Percentiles rank a stretch among this genome's conserved stretches.
These are phyloP conservation scores for Yamadazyma paraphyllophila DNA, from an alignment of 805 yeast species.

Conservation along the genomic window DNA sequence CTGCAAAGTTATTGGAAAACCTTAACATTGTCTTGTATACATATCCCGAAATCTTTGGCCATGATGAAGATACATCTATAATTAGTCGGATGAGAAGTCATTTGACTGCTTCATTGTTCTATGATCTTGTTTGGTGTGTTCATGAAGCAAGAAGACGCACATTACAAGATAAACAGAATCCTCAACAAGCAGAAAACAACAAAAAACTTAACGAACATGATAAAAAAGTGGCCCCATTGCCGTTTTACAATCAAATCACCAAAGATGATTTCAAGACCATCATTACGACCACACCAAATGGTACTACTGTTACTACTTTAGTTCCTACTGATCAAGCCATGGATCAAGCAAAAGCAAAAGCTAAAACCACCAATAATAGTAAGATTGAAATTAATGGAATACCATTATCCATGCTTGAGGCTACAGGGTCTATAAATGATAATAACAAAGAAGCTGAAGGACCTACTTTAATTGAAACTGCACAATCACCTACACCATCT, in stretches of 20 bases:
- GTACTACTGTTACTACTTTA: conserved; percentile 85
- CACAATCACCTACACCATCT: conserved; percentile 3
- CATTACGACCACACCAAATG: conserved; percentile 85
- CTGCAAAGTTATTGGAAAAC: conserved; percentile 87
- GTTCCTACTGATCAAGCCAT: conserved; percentile 84
- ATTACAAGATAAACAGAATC: conserved; percentile 29
- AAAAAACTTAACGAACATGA: conserved; percentile 13
- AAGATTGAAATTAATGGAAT: conserved; percentile 67
- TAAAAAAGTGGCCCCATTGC: conserved; percentile 64
- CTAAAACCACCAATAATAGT: conserved; percentile 43
- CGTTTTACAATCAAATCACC: conserved; percentile 87
- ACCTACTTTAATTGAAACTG: not conserved
- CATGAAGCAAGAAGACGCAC: conserved; percentile 86
- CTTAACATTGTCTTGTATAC: conserved; percentile 82
- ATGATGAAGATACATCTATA: conserved; percentile 57
- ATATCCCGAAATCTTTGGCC: conserved; percentile 73
- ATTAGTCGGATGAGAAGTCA: conserved; percentile 89
- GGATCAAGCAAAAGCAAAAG: conserved; percentile 56
- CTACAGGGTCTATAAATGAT: conserved; percentile 55
- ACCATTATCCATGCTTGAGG: conserved; percentile 69
- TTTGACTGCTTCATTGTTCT: conserved; percentile 84
- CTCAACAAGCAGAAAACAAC: conserved; percentile 6
- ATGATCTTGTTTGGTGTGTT: conserved; percentile 90
- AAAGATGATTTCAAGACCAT: conserved; percentile 84
- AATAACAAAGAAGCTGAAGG: conserved; percentile 5